A percentile compares a stretch with the other conserved stretches of the same genome.
phyloP scores from a whole-genome alignment of 305 asterid species.

The Coffea humblotiana region DNA sequence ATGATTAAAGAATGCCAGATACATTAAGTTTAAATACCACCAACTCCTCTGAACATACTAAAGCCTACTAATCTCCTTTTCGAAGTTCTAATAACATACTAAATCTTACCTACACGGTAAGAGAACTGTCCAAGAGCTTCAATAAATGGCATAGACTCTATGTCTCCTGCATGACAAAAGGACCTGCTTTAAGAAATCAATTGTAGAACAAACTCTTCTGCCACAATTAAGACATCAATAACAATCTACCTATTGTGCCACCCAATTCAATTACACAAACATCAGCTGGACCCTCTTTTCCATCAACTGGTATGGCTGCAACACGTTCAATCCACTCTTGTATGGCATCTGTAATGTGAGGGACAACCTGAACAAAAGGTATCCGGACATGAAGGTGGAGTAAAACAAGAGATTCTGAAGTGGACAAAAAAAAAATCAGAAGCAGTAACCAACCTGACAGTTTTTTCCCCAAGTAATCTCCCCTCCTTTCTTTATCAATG shows the following conservation, averaged over 20 bases:
- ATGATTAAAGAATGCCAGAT: constrained; percentile 11
- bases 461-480: constrained; percentile 49
- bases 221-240: constrained; percentile 2
- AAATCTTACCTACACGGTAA: constrained; percentile 45
- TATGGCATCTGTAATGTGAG: constrained; percentile 95
- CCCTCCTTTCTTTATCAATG: constrained; percentile 46
- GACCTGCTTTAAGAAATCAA: constrained; percentile 13
- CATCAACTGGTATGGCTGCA: constrained; percentile 79
- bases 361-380: constrained; percentile 24
- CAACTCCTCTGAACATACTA: not conserved
- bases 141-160: constrained; percentile 50
- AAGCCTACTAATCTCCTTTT: constrained; percentile 13
- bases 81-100: not conserved
- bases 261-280: constrained; percentile 98
- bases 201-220: not conserved
- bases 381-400: not conserved
- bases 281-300: constrained; percentile 88
- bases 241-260: constrained; percentile 78
- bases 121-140: constrained; percentile 56
- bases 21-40: not conserved
- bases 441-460: constrained; percentile 43
- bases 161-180: constrained; percentile 38
- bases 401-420: not conserved
- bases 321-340: constrained; percentile 95
- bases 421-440: not conserved